phyloP scores from a whole-genome alignment of 306 rosid species.

The Lathyrus sativus region DNA sequence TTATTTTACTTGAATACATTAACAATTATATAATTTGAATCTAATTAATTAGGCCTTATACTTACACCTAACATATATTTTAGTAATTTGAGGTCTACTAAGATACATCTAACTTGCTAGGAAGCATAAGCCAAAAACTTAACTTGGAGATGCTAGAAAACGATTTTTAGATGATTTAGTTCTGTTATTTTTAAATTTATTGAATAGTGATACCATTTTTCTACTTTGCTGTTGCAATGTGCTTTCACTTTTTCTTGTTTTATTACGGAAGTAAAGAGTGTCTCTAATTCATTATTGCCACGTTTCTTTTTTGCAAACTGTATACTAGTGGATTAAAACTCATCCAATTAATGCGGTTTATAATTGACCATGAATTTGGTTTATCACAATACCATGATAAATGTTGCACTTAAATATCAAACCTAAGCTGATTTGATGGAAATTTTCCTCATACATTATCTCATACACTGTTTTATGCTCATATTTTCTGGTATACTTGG shows the following conservation, averaged over 20 bases:
- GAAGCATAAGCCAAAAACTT: neutral
- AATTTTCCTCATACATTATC: constrained; percentile 13
- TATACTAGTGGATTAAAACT: constrained; percentile 13
- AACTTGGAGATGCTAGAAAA: constrained; percentile 12
- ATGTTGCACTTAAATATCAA: constrained; percentile 24
- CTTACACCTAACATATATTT: too few relatives aligned
- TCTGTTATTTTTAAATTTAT: neutral
- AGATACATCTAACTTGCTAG: neutral
- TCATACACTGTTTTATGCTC: constrained; percentile 9
- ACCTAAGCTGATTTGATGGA: constrained; percentile 20
- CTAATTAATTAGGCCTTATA: too few relatives aligned
- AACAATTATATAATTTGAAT: too few relatives aligned
- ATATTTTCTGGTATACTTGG: constrained; percentile 13
- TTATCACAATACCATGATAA: constrained; percentile 1
- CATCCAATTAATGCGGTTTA: constrained; percentile 21
- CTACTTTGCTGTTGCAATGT: neutral
- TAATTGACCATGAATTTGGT: constrained; percentile 19
- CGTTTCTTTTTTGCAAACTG: constrained; percentile 16
- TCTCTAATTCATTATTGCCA: constrained; percentile 13
- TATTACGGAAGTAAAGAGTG: neutral
- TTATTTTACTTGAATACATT: too few relatives aligned
- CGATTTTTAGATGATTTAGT: neutral
- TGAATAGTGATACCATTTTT: neutral
- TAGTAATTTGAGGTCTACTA: too few relatives aligned
- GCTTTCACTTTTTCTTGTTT: neutral